These are phyloP conservation scores for Isabelozyma pseudorhagii DNA, from an alignment of 805 yeast genomes.

Conservation along the genomic window DNA sequence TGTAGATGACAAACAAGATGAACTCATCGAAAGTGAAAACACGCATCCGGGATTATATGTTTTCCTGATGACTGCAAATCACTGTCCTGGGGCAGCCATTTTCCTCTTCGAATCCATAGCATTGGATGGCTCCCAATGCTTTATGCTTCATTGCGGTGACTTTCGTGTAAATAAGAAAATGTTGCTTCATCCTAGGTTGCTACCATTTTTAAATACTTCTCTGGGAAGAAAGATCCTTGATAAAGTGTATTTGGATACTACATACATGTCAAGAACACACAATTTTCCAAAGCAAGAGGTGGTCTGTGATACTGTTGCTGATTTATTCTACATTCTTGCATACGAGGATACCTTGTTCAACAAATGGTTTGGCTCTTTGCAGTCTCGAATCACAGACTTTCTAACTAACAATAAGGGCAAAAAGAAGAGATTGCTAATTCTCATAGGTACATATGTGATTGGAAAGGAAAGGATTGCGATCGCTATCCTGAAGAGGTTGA, in stretches of 20 bases:
- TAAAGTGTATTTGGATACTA: slow-evolving; percentile 81
- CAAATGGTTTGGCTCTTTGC: slow-evolving; percentile 33
- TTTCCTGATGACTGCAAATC: slow-evolving; percentile 78
- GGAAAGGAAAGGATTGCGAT: slow-evolving; percentile 90
- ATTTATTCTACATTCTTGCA: slow-evolving; percentile 44
- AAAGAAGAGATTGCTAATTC: slow-evolving; percentile 45
- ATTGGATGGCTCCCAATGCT: slow-evolving; percentile 15
- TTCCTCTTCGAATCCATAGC: slow-evolving; percentile 59
- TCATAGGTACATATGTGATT: slow-evolving; percentile 86
- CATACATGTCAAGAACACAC: slow-evolving; percentile 74
- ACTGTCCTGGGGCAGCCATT: slow-evolving; percentile 93
- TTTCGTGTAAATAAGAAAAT: slow-evolving; percentile 67
- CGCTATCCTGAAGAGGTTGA: slow-evolving; percentile 49
- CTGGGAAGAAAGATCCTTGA: slow-evolving; percentile 33
- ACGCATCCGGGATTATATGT: slow-evolving; percentile 43
- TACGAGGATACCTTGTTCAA: slow-evolving; percentile 24
- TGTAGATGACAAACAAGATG: slow-evolving; percentile 4
- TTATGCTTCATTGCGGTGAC: slow-evolving; percentile 86
- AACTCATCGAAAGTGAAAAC: slow-evolving; percentile 13
- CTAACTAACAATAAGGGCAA: slow-evolving; percentile 5
- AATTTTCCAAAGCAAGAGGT: slow-evolving; percentile 73
- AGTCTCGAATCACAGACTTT: slow-evolving; percentile 40
- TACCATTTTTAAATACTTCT: slow-evolving; percentile 13
- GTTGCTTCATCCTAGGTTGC: slow-evolving; percentile 34
- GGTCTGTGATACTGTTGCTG: slow-evolving; percentile 61